Base-by-base conservation (phyloP, 805 yeast genomes). In the Isabelozyma heimii region DNA sequence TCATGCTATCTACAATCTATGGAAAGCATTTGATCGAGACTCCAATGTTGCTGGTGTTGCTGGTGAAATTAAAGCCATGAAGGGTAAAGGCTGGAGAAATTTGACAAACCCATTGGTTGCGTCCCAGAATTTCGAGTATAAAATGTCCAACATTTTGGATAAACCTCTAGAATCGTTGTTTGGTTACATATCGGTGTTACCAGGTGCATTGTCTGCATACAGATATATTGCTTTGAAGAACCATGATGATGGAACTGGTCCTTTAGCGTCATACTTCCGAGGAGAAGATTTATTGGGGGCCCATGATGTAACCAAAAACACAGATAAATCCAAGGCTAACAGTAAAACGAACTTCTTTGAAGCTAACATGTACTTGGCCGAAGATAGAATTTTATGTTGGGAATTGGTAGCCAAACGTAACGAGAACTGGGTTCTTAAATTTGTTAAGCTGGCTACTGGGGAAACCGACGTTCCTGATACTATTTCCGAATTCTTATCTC, bases 1-100 rank as follows among this genome's bases (percentile, higher is more conserved):
- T 43, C 84, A 87, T 46, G 92, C 98, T 0, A 75, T 92, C 24
- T 95, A 94, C 62, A 94, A 92, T 58, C 74, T 94, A 51, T 94
- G 99, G 99, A 94, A 94, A 67, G 96, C 97, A 0, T 94, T 94
- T 67, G 99, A 94, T 66, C 80, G 84, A 57, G 97, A 94, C 63
- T 91, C 97, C 1, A 91, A 92, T 59, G 97, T 94, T 46, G 99
- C 97, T 0, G 99, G 99, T 53, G 99, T 97, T 1, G 97, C 98
- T 12, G 99, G 99, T 53, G 98, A 94, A 67, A 91, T 94, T 62
- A 87, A 87, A 53, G 90, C 98, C 0, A 86, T 92, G 89, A 91
- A 90, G 59, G 99, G 99, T 41, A 87, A 84, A 58, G 87, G 84
- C 27, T 90, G 97, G 81, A 60, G 72, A 20, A 89, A 91, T 54